Base-by-base conservation (phyloP, 352 stramenopile species). In the Globisporangium emineosum region DNA sequence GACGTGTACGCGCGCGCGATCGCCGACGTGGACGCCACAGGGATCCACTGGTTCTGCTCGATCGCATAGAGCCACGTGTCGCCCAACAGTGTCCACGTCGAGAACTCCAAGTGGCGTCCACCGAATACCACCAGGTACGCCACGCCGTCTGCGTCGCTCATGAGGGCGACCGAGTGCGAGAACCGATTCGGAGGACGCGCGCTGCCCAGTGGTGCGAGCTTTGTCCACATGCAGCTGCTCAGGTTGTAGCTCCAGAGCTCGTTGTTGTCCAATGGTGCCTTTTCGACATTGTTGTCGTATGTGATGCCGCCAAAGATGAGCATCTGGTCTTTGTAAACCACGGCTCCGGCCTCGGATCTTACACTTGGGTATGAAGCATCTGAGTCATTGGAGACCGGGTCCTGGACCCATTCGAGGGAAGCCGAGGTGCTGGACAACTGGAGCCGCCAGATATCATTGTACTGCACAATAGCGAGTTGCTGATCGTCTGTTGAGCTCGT, bases 211-310 rank as follows among this genome's bases (percentile, higher is more conserved):
- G 76, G 66, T 0, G 73, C 32, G 10, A 91, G 23, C 40, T 77
- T 66, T 21, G 62, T 70, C 83, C 83, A 91, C 3, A 40, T 64
- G 47, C 66, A 75, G 2, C 54, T 71, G 45, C 43, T 64, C 5
- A 91, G 64, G 55, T 89, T 67, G 54, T 90, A 91, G 56, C 64
- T 69, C 83, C 83, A 91, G 21, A 91, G 65, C 53, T 91, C 80
- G 43, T 79, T 81, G 59, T 75, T 83, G 67, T 91, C 69, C 5
- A 60, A 33, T 5, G 82, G 78, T 1, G 73, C 21, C 2, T 72
- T 60, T 32, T 70, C 62, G n/a, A 61, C 68, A 29, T 64, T 60
- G 21, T 77, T 72, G 30, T 90, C 81, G 60, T 91, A 91, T 3
- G 76, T 67, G 45, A 91, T 91, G 7, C 83, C 83, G 9, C 83